phyloP scores from a whole-genome alignment of 768 basidiomycete genomes.

The Mycena capillaripes region DNA sequence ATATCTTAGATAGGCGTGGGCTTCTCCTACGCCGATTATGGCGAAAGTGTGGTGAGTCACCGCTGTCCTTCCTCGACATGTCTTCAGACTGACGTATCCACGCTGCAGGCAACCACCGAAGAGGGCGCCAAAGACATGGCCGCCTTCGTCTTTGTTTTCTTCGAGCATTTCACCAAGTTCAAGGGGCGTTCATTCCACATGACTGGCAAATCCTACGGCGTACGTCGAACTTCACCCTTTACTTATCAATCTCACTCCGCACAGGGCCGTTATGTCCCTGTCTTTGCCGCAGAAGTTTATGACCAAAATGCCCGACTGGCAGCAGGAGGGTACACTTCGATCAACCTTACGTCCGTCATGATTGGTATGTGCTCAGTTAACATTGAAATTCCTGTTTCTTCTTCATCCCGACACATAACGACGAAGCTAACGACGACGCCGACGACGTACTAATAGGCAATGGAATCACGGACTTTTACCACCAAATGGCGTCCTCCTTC shows the following conservation, averaged over 20 bases:
- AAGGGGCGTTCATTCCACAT: slow-evolving; percentile 77
- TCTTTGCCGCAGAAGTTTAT: slow-evolving; percentile 62
- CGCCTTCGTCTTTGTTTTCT: slow-evolving; percentile 79
- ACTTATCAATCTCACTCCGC: neutral
- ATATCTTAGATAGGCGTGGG: slow-evolving; percentile 72
- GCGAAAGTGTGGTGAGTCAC: slow-evolving; percentile 61
- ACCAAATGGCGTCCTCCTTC: slow-evolving; percentile 57
- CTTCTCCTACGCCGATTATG: slow-evolving; percentile 75
- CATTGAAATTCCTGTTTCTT: no score
- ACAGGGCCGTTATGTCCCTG: slow-evolving; percentile 66
- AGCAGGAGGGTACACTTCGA: slow-evolving; percentile 61
- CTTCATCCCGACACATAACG: no score
- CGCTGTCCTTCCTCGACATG: neutral
- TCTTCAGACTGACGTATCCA: neutral
- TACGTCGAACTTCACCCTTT: slow-evolving; percentile 38
- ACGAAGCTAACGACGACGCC: no score
- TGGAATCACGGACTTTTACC: slow-evolving; percentile 56
- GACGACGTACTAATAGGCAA: no score
- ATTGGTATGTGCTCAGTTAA: slow-evolving; percentile 57
- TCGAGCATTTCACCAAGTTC: slow-evolving; percentile 80
- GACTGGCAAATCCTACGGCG: slow-evolving; percentile 70
- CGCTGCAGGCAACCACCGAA: neutral
- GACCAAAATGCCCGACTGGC: slow-evolving; percentile 59
- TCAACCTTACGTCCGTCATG: slow-evolving; percentile 64
- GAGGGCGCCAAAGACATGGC: slow-evolving; percentile 66